Conservation (phyloP, 208 protist genomes). For the Acanthamoeba castellanii region DNA sequence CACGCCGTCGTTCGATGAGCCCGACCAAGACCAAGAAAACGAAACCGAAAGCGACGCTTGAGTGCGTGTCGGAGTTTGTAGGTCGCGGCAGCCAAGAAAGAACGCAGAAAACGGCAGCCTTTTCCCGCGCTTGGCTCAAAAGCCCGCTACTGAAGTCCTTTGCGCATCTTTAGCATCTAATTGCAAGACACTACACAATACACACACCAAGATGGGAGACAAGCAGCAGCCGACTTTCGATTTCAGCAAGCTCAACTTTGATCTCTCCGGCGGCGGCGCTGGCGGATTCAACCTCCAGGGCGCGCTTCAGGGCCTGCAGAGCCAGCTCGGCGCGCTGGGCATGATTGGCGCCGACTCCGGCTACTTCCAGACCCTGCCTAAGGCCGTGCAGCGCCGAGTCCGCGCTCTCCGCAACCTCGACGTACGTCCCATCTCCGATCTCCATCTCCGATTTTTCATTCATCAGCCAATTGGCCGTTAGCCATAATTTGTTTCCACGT, state of each 20-base stretch:
- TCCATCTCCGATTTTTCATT: not conserved
- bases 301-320: not conserved
- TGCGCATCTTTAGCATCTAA: not conserved
- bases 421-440: constrained; percentile 20
- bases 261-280: constrained; percentile 14
- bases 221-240: constrained; percentile 42
- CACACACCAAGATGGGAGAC: constrained; percentile 24
- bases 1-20: no score
- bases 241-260: constrained; percentile 61
- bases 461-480: no score
- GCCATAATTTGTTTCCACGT: not conserved
- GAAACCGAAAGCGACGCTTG: no score
- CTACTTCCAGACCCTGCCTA: constrained; percentile 62
- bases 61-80: not conserved
- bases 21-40: no score
- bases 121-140: not conserved
- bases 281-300: constrained; percentile 25
- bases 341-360: constrained; percentile 31
- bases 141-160: not conserved
- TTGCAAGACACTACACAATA: not conserved
- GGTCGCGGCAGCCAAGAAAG: not conserved
- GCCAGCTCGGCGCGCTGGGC: not conserved
- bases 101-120: not conserved
- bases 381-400: constrained; percentile 29
- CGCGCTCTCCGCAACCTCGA: constrained; percentile 65